Evolutionary conservation across 2,329 filamentous ascomycete genomes (phyloP).

Genomic region (Aspergillus puulaauensis): DNA sequence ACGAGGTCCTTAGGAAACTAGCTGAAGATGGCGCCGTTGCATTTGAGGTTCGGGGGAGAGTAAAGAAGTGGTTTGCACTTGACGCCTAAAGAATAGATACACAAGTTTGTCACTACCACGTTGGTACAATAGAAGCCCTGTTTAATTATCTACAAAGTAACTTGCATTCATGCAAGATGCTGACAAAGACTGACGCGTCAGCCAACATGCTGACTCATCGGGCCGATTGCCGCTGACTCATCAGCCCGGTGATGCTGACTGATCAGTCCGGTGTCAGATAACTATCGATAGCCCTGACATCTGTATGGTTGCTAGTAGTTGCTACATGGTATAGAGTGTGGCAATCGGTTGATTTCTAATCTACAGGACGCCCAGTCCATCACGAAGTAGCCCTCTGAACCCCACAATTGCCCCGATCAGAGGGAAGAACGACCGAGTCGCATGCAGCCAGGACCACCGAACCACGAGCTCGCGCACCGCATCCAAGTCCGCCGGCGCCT

Average conservation of each 20-base stretch:
- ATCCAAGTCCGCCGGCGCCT: background rate
- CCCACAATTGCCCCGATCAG: background rate
- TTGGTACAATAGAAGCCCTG: no score
- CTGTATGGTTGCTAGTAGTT: no score
- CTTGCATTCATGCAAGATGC: no score
- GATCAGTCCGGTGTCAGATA: no score
- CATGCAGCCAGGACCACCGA: background rate
- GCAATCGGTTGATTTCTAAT: background rate
- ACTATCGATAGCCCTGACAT: no score
- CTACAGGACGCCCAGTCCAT: background rate
- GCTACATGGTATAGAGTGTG: background rate
- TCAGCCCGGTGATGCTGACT: no score
- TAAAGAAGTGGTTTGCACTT: constrained; percentile 40
- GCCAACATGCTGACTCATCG: no score
- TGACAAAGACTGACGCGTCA: no score
- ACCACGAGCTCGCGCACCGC: background rate
- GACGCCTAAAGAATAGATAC: no score
- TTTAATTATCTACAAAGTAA: no score
- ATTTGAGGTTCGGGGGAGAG: constrained; percentile 37
- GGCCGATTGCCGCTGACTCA: no score
- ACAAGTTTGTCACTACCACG: no score
- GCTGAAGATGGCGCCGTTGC: constrained; percentile 45
- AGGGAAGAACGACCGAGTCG: background rate
- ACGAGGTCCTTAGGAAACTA: constrained; percentile 45
- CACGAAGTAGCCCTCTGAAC: background rate